Evolutionary conservation across 805 yeast genomes (phyloP), one percentile per base, ranked within the genome.

Genomic region (Candida adriatica): DNA sequence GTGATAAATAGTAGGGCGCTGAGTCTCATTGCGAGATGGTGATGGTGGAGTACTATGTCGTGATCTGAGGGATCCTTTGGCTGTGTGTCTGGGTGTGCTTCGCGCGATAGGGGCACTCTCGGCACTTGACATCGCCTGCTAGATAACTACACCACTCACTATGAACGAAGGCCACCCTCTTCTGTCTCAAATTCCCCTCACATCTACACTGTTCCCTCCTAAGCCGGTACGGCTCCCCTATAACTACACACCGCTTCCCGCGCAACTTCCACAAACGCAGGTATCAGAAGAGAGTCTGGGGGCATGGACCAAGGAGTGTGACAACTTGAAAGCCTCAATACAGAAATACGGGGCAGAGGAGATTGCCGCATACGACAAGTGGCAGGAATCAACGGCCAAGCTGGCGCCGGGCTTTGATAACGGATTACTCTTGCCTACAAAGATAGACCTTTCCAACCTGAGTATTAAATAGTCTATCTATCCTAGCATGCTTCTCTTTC

Each of bases 401-500:
- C 31, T 64, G 11, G 68, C 69, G 1, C 71, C 72, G 4, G 71
- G 72, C 0, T 66, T 16, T 42, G 35, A 16, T 41, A 35, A 26
- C 8, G 22, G 17, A 8, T 14, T 28, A n/a, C n/a, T n/a, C n/a
- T n/a, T n/a, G n/a, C n/a, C n/a, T n/a, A n/a, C n/a, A 6, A 34
- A 24, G 14, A 18, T 24, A 13, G 34, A 32, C 13, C n/a, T 28
- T 4, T 17, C 28, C 18, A 24, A 23, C 10, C 29, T 40, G 25
- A 49, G 51, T 16, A 38, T 51, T 18, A 33, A 43, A 18, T 58
- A 41, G 8, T n/a, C n/a, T n/a, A n/a, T n/a, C n/a, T n/a, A n/a
- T 13, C 98, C 98, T 29, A 88, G 60, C 95, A 90, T 85, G 37
- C 94, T 81, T 57, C 98, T 73, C 70, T 92, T 92, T 45, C 98